Evolutionary conservation across 1,284 basidiomycete genomes (phyloP), one percentile per base, ranked within the genome.

Genomic region (Ceratobasidium sp.): DNA sequence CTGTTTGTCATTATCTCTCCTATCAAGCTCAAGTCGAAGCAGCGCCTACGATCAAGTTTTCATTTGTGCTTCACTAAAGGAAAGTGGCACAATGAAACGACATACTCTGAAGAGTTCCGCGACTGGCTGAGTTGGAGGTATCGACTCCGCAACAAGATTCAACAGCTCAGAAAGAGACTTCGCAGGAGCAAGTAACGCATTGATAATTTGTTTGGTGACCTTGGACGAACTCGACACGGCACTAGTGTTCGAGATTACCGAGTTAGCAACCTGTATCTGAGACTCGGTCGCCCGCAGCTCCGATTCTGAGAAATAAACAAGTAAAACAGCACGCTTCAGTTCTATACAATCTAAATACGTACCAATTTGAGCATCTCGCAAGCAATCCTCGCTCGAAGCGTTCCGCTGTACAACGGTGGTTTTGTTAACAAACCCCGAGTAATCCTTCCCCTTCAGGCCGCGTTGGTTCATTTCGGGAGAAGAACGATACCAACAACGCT

Each of bases 1-100:
- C 11, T 53, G 53, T 60, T 71, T 71, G 41, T 71, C 67, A 24
- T 71, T 71, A 9, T 71, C 67, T 22, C 59, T 54, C n/a, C 67
- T 33, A 60, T 71, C 67, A 45, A 71, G 67, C 24, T 71, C 67
- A 45, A 71, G 67, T 33, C 31, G 45, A 19, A 71, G 54, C 31
- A 71, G 54, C 1, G 44, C 56, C 67, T 71, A 29, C 45, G 9
- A 15, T 19, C 31, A 54, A 22, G 29, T 17, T 48, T 6, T 63
- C 45, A 2, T 8, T 27, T 7, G 24, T 17, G n/a, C n/a, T n/a
- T n/a, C 47, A 9, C 9, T 4, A 11, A 41, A 41, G 36, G 36
- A 4, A 41, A 41, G 36, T 11, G 11, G 11, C 36, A 11, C 36
- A 41, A 41, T 11, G 36, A 41, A 11, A 41, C 11, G 3, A 22